These are phyloP conservation scores for Pouteria glomerata DNA, from an alignment of 148 eudicot species.

Conservation along the genomic window DNA sequence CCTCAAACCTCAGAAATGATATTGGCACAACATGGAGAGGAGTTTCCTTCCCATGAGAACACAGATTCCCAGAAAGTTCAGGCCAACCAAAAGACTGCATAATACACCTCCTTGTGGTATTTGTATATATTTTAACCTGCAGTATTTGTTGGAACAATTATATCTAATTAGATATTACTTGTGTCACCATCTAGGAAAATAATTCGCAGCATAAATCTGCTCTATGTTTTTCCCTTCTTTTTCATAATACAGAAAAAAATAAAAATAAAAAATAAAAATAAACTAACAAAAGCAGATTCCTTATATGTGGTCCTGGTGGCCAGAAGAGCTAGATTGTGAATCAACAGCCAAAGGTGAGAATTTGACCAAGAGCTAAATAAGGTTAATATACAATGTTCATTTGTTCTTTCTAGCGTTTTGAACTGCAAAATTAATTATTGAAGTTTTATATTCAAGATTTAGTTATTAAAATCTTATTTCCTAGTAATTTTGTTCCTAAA, in stretches of 20 bases:
- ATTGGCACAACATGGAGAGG: constrained; percentile 64
- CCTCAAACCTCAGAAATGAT: constrained; percentile 58
- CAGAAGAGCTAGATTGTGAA: too few species aligned
- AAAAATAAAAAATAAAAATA: too few species aligned
- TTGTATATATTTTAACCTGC: constrained; percentile 54
- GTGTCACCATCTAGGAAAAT: background rate
- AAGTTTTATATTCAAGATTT: too few species aligned
- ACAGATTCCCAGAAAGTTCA: constrained; percentile 44
- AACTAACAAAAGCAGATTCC: background rate
- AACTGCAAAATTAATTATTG: too few species aligned
- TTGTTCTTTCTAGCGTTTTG: too few species aligned
- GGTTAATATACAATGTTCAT: too few species aligned
- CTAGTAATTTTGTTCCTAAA: too few species aligned
- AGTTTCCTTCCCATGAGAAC: constrained; percentile 50
- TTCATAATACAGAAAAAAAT: background rate
- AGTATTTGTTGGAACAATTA: background rate
- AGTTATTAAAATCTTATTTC: too few species aligned
- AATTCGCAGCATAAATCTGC: background rate
- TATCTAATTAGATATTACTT: background rate
- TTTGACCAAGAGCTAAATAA: too few species aligned
- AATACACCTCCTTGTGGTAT: constrained; percentile 47
- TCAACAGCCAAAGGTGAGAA: too few species aligned
- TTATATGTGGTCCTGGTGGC: background rate
- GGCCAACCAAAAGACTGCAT: constrained; percentile 61
- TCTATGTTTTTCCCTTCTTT: too few species aligned